Evolutionary conservation across 441 rosid species (phyloP).

Genomic region (Aleurites moluccanus): DNA sequence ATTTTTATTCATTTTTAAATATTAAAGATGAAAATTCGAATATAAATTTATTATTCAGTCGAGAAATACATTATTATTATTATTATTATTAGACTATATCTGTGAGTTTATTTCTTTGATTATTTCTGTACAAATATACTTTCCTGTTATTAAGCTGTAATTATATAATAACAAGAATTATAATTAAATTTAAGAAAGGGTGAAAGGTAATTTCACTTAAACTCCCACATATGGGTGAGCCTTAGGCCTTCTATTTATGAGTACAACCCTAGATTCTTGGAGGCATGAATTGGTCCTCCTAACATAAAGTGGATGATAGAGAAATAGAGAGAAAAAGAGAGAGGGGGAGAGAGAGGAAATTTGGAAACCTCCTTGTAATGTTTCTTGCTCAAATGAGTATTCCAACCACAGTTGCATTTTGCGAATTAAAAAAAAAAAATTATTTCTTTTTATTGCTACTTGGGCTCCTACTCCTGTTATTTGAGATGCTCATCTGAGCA

Average conservation of each 20-base stretch:
- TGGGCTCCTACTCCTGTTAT: constrained; percentile 20
- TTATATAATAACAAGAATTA: too few species aligned
- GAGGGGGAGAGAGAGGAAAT: background rate
- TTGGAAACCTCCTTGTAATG: constrained; percentile 39
- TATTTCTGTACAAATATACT: too few species aligned
- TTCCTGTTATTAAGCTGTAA: too few species aligned
- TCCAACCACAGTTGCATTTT: constrained; percentile 48
- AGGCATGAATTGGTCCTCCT: background rate
- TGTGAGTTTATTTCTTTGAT: too few species aligned
- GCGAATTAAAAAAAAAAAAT: background rate
- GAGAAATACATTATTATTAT: too few species aligned
- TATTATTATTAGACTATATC: too few species aligned
- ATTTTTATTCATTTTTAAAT: too few species aligned
- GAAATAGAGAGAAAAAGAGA: background rate
- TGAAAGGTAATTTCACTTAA: background rate
- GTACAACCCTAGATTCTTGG: background rate
- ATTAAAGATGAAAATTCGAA: too few species aligned
- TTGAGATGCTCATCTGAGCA: constrained; percentile 81
- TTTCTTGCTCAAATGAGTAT: constrained; percentile 99
- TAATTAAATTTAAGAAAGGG: too few species aligned
- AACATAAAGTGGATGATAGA: background rate
- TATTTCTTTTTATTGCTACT: background rate
- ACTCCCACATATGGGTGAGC: background rate
- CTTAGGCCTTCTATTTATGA: constrained; percentile 19
- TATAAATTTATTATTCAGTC: too few species aligned